Conservation (phyloP, 768 basidiomycete genomes). For the Termitomyces sp. region DNA sequence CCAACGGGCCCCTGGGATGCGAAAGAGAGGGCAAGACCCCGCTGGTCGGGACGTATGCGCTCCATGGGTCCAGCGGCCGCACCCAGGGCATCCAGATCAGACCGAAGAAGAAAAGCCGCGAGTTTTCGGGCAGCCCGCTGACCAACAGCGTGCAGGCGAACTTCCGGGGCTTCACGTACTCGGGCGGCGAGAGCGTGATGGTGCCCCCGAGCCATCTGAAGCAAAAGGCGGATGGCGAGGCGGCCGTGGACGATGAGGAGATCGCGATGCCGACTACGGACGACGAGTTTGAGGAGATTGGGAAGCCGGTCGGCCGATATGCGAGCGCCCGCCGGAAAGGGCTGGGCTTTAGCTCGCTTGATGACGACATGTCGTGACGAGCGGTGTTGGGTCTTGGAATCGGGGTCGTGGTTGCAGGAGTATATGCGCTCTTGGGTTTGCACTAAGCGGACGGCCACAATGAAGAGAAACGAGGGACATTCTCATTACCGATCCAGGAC, state of each 20-base stretch:
- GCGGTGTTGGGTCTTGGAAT: neutral
- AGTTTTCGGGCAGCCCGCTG: slow-evolving; percentile 57
- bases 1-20: slow-evolving; percentile 74
- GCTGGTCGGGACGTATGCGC: slow-evolving; percentile 12
- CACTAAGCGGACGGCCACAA: slow-evolving; percentile 14
- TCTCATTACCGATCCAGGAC: slow-evolving; percentile 5
- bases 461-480: slow-evolving; percentile 5
- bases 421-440: slow-evolving; percentile 14
- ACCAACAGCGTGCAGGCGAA: slow-evolving; percentile 95
- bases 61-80: slow-evolving; percentile 15
- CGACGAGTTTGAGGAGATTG: slow-evolving; percentile 70
- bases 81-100: slow-evolving; percentile 49
- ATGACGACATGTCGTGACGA: slow-evolving; percentile 30
- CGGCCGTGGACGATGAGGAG: slow-evolving; percentile 47
- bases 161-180: slow-evolving; percentile 91
- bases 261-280: slow-evolving; percentile 50
- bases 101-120: slow-evolving; percentile 38
- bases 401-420: slow-evolving; percentile 11
- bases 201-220: slow-evolving; percentile 33
- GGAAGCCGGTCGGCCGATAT: slow-evolving; percentile 63
- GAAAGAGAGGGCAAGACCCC: slow-evolving; percentile 28
- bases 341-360: slow-evolving; percentile 33
- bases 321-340: slow-evolving; percentile 50
- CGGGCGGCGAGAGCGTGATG: slow-evolving; percentile 63
- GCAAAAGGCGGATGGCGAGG: slow-evolving; percentile 50